Base-by-base conservation (phyloP, 805 yeast species). In the Hanseniaspora jakobsenii region DNA sequence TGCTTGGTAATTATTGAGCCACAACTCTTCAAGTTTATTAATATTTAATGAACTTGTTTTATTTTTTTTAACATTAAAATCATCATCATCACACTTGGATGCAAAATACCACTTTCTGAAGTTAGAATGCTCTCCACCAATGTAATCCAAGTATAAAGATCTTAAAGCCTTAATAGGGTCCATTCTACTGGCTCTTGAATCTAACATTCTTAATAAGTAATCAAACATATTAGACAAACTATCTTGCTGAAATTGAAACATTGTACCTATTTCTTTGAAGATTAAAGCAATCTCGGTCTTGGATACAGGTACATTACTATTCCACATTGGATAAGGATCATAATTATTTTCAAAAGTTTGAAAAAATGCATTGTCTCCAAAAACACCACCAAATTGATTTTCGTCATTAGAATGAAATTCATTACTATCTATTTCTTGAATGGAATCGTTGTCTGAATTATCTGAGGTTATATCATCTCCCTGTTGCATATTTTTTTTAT, bases 61-160 rank as follows among this genome's bases (percentile, higher is more conserved):
- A 78, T 56, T 79, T 86, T 37, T 59, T 55, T 55, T 82, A 91
- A 55, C 81, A 81, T 0, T 84, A 83, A 60, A 81, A 78, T 75
- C 81, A 61, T 86, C 95, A 38, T 80, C 62, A 51, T 79, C 86
- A 32, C 80, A 65, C 60, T 78, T 83, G 6, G 94, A 84, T 35
- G 91, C 85, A 62, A 87, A 82, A 60, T 77, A 85, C 97, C 97
- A 87, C 60, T 82, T 85, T 56, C 79, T 73, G 62, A 78, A 89
- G 62, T 87, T 87, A 3, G 96, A 73, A 49, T 77, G 67, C 41
- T 77, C 82, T 14, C 96, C 96, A 1, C 95, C 96, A 50, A 89
- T 83, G 61, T 89, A 89, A 50, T 87, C 94, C 2, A 84, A 78
- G 61, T 87, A 96, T 24, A 89, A 63, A 0, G 91, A 73, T 2